Conservation (phyloP, 192 early-diverging fungal genomes). For the Coemansia erecta region DNA sequence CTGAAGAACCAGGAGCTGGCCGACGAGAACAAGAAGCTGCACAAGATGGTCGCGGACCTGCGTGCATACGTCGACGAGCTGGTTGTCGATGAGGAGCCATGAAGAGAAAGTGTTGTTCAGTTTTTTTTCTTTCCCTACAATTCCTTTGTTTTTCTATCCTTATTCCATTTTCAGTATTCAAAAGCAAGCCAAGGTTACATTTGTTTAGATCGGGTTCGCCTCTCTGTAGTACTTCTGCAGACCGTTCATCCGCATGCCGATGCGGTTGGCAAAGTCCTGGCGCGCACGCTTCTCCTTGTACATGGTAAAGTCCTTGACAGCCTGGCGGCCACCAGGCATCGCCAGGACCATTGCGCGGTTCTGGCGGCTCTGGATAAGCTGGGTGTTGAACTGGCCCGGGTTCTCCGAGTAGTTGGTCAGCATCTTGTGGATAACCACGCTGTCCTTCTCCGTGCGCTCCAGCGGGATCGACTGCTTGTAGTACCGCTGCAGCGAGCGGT, state of each 20-base stretch:
- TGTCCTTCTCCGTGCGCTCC: constrained; percentile 64
- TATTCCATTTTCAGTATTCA: not conserved
- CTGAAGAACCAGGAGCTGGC: constrained; percentile 22
- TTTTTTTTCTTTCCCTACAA: not conserved
- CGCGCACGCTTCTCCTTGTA: constrained; percentile 61
- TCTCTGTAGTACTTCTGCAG: constrained; percentile 83
- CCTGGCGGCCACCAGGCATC: constrained; percentile 38
- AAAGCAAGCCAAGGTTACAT: not conserved
- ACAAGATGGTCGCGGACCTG: constrained; percentile 41
- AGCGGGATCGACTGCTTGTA: constrained; percentile 75
- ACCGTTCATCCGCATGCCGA: constrained; percentile 77
- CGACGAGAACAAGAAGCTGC: constrained; percentile 28
- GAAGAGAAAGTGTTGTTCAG: not conserved
- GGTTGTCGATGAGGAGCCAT: constrained; percentile 43
- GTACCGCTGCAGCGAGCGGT: constrained; percentile 75
- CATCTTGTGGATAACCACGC: constrained; percentile 75
- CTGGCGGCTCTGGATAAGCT: constrained; percentile 30
- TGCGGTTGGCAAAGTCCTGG: constrained; percentile 62
- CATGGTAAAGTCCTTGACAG: constrained; percentile 43
- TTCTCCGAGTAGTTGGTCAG: constrained; percentile 65
- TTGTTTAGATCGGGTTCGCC: constrained; percentile 67
- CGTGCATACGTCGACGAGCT: constrained; percentile 47
- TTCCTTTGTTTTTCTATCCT: not conserved
- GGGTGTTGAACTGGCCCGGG: constrained; percentile 26
- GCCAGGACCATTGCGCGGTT: constrained; percentile 42